Base-by-base conservation (phyloP, 352 stramenopile genomes). In the Elongisporangium senticosum region DNA sequence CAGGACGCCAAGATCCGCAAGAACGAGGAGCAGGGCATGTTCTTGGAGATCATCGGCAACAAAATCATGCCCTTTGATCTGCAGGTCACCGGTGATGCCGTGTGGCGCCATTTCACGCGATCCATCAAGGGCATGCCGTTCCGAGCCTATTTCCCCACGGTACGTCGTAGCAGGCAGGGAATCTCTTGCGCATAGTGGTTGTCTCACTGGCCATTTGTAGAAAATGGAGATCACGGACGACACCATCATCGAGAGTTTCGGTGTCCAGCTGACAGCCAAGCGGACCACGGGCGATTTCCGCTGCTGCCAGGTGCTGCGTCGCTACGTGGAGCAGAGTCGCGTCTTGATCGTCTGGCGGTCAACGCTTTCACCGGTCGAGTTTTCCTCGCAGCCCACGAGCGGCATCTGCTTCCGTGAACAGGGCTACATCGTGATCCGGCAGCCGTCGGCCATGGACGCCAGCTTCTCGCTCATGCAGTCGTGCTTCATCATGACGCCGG, bases 401-500 rank as follows among this genome's bases (percentile, higher is more conserved):
- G 75, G 72, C 0, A 69, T 71, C 4, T 68, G 73, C 53, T 86
- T 86, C 50, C 62, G 72, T 20, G 76, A 89, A 52, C 75, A 79
- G 40, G 74, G 79, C 0, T 89, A 82, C 53, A 68, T 89, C 26
- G 58, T 86, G 21, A 63, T 85, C 51, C 74, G 73, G 59, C 69
- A 70, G 23, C 67, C 72, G 10, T 64, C 55, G 14, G 63, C 72
- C 10, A 71, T 72, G 48, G 65, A 68, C 50, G 48, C 59, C 51
- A 58, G 59, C 14, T 74, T 66, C 55, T 62, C 74, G 49, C 62
- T 86, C 19, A 23, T 89, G 49, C 75, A 85, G 58, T 75, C 75
- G 56, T 79, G 74, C 56, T 80, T 79, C 56, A 68, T 88, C 33
- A 80, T 84, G 50, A 84, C 74, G 7, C 78, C 78, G 21, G 64